Evolutionary conservation across 805 yeast genomes (phyloP), one percentile per base, ranked within the genome.

Genomic region (Ogataea neopini): DNA sequence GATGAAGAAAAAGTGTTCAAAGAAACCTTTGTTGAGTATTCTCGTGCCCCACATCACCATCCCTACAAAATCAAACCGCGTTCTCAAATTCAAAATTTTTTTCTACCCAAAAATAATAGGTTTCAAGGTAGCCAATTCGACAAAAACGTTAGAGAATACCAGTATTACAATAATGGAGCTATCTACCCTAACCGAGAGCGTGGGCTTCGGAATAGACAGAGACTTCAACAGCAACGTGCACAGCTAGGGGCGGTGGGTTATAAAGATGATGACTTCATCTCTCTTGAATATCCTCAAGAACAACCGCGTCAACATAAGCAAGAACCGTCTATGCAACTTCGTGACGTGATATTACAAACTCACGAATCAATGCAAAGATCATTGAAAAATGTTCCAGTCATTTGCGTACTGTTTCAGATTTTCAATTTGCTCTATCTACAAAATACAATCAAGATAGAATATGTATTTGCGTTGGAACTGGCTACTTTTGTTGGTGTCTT

Each of bases 141-240:
- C 15, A 36, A 40, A 25, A 50, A 45, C 8, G 30, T 57, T 18
- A 33, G 43, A 13, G 60, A 56, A 5, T 57, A 56, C 32, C 54
- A 52, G 46, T 52, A 45, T 45, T 57, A 54, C 43, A 45, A 52
- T 19, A 56, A 56, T 39, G 61, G 61, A 11, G 56, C 49, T 6
- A 41, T 40, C 9, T 48, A 45, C 23, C 58, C 59, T 7, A 22
- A 53, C 36, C 28, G 48, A 23, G 50, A 48, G 17, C 39, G 49
- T 15, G 59, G 59, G 20, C 40, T 52, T 3, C 34, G 30, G 23
- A 50, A 49, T 29, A 30, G 54, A 13, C 41, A 23, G 22, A 39
- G 43, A 9, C 33, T 46, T 20, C 47, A 42, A 25, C 35, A 25
- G 20, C 39, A 25, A 10, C 38, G 43, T 4, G 34, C 18, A 33